Evolutionary conservation across 164 flowering plant genomes (phyloP), one percentile per base, ranked within the genome.

Genomic region (Piper longum): DNA sequence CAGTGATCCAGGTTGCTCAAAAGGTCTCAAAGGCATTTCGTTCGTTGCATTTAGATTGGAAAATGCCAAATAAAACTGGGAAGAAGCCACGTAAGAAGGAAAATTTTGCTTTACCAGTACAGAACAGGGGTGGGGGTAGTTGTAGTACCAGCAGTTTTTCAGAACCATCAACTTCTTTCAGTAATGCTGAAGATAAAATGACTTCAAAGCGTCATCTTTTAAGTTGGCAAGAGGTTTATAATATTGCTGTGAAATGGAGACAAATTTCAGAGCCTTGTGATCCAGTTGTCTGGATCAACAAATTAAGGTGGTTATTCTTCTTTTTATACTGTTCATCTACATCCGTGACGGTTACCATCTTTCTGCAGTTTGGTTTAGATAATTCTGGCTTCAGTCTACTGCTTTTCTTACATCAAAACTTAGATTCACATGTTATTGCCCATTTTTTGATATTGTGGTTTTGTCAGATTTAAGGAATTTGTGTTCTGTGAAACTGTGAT

Each of bases 181-280:
- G 76, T 41, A 44, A 64, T 43, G 43, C 64, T n/a, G 97, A 89
- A 66, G 92, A 88, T 56, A 81, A 73, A 72, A 71, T 80, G 68
- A 75, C 75, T 41, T 63, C 66, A 42, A 64, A 77, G 56, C 85
- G 82, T 67, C 63, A 73, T 68, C 42, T 58, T 54, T 75, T 92
- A 81, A 81, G 88, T 58, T 93, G 98, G 98, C 83, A 78, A 59
- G 86, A 85, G 72, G 79, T 93, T 65, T 93, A 88, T 68, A 78
- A 88, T 13, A 39, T 89, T 69, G 96, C 95, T 70, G 96, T 93
- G 62, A 89, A 80, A 73, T 93, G 98, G 98, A 85, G 98, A 72
- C 98, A 93, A 73, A 88, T 93, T 42, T 88, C 98, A 69, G 98
- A 93, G 76, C 98, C 98, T 58, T 93, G 96, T 81, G 98, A 93